Evolutionary conservation across 208 protist species (phyloP), one percentile per base, ranked within the genome.

Genomic region (Polymyxa betae): DNA sequence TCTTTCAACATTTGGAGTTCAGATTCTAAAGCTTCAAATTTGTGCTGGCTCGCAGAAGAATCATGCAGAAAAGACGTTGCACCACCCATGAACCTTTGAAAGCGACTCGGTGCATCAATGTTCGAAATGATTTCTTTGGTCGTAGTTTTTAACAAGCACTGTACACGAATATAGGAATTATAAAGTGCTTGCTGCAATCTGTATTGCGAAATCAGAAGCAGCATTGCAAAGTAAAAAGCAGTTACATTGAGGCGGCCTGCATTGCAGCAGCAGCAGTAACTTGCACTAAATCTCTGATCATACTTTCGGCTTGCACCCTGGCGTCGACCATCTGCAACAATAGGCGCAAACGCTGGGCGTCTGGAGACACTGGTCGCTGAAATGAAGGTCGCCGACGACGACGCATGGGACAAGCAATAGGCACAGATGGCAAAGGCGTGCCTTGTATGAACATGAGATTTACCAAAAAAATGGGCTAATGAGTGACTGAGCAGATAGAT

Each of bases 1-100:
- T 35, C 10, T n/a, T 82, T 82, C 35, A 82, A n/a, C 72, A 82
- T 82, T 16, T 82, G n/a, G n/a, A 82, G 72, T n/a, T 82, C 72
- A 43, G n/a, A 5, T 43, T 82, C 72, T 20, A 82, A n/a, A 35
- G n/a, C 72, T 35, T 5, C 72, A 43, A 82, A 82, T 35, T 82
- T 82, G 5, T 60, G 49, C 24, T 29, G 12, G 49, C 24, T 60
- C 49, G 49, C 49, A 29, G 49, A 24, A 5, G 49, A 60, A 5
- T 60, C 49, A 29, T 60, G 12, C 24, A 29, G 49, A 60, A 5
- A 5, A 29, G 5, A 24, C 5, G 5, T 60, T 60, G 49, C 5
- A 24, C 49, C 24, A 29, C 49, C 49, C 49, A 60, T 60, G 5
- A 60, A 60, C 24, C 49, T 60, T 5, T 60, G 24, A 29, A 60